Evolutionary conservation across 192 early-diverging fungal species (phyloP), one percentile per base, ranked within the genome.

Genomic region (Linnemannia hyalina): DNA sequence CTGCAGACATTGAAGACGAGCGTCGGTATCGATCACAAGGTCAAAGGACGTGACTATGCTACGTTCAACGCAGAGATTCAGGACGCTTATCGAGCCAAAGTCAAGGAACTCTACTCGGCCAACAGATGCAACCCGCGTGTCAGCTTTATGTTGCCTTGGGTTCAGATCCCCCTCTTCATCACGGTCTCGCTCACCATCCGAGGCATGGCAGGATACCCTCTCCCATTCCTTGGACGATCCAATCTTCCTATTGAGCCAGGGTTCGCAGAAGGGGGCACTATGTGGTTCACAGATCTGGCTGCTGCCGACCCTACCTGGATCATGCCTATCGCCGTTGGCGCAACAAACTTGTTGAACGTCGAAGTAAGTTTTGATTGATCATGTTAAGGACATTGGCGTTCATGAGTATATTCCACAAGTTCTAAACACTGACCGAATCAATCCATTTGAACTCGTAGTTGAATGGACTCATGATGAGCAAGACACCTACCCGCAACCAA

Each of bases 101-200:
- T 90, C 57, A 90, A 90, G 23, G 76, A 91, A 22, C 87, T 97
- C 15, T 95, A 95, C 74, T 80, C 84, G 11, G 70, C 82, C n/a
- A 82, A 95, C 82, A 76, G 90, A 63, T 95, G 94, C 78, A 81
- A 82, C 26, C 94, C 95, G 0, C 80, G 91, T 22, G 90, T 93
- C 68, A 90, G 91, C 9, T 91, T 95, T 52, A 23, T 94, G 35
- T 75, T 96, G 16, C 96, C 95, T 15, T 94, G 90, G 87, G 89
- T 93, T 0, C 96, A 97, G 74, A 92, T 97, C n/a, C 96, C 96
- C 0, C 80, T 97, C 0, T 97, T 96, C 73, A 68, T 96, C 29
- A 87, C 87, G 29, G 91, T 94, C 90, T 93, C 95, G 0, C 82
- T 95, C 40, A 91, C 94, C 4, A 78, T 97, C 70, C 81, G 95